A percentile compares a stretch with the other conserved stretches of the same genome.
These are phyloP conservation scores for Clausena lansium DNA, from an alignment of 345 rosid genomes.

Conservation along the genomic window DNA sequence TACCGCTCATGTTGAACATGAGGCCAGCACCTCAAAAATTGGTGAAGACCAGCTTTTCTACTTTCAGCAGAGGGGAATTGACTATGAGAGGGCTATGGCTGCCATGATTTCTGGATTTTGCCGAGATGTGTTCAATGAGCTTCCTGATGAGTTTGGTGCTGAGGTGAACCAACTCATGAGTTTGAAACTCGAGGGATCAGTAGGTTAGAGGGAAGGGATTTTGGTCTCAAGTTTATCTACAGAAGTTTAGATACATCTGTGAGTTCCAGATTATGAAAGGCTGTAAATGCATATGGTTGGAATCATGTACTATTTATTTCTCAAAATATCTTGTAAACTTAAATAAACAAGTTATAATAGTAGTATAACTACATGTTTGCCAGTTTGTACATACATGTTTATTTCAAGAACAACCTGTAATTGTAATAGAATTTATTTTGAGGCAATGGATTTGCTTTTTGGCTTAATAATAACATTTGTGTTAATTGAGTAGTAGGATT, in stretches of 20 bases:
- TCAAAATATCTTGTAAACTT: not conserved
- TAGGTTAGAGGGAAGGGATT: slow-evolving; percentile 45
- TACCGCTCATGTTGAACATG: slow-evolving; percentile 85
- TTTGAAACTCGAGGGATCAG: slow-evolving; percentile 92
- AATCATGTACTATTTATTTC: not conserved
- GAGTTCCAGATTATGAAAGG: not conserved
- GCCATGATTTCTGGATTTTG: slow-evolving; percentile 96
- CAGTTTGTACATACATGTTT: not conserved
- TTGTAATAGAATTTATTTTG: no score
- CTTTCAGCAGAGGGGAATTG: slow-evolving; percentile 96
- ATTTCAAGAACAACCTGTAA: not conserved
- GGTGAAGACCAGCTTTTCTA: slow-evolving; percentile 94
- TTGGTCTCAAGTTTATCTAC: not conserved
- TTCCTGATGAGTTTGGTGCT: slow-evolving; percentile 87
- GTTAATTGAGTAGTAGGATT: no score
- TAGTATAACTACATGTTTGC: not conserved
- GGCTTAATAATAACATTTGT: no score
- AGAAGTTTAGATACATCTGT: not conserved
- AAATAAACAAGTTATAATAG: not conserved
- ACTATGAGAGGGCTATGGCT: slow-evolving; percentile 94
- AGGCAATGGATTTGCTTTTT: not conserved
- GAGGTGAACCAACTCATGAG: slow-evolving; percentile 95
- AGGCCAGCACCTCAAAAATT: slow-evolving; percentile 94
- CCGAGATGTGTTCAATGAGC: slow-evolving; percentile 83
- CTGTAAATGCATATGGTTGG: not conserved